These are phyloP conservation scores for Auricularia cornea DNA, from an alignment of 768 basidiomycete genomes.

Conservation along the genomic window DNA sequence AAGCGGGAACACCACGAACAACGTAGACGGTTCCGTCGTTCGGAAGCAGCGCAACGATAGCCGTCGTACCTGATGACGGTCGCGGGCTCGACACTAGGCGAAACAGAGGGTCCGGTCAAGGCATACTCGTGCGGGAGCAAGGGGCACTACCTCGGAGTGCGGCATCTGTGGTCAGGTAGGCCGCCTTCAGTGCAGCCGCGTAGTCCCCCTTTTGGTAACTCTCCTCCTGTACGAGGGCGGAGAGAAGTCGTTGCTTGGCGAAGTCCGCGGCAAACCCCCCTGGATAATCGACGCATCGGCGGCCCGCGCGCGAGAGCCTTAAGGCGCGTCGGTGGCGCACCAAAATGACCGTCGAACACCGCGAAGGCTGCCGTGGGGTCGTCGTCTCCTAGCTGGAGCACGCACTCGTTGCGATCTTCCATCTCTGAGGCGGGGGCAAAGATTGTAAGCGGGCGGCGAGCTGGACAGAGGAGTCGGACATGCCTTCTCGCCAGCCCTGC, in stretches of 20 bases:
- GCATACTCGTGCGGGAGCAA: not conserved
- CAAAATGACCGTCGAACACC: not conserved
- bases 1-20: conserved; percentile 3
- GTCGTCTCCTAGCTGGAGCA: not conserved
- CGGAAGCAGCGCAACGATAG: conserved; percentile 34
- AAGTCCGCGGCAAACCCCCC: not conserved
- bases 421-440: not conserved
- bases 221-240: not conserved
- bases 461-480: conserved; percentile 12
- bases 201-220: not conserved
- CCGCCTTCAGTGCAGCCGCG: not conserved
- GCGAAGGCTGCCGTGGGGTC: not conserved
- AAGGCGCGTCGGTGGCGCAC: not conserved
- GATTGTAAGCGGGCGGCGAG: not conserved
- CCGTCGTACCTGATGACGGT: conserved; percentile 35
- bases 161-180: not conserved
- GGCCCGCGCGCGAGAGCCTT: too few relatives aligned
- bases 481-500: conserved; percentile 44
- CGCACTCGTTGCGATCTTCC: not conserved
- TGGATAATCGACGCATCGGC: not conserved
- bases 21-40: conserved; percentile 25
- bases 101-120: not conserved
- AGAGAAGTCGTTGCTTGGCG: not conserved
- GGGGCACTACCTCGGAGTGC: not conserved
- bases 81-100: not conserved